phyloP scores from a whole-genome alignment of 306 rosid genomes.

The Quercus engelmannii region DNA sequence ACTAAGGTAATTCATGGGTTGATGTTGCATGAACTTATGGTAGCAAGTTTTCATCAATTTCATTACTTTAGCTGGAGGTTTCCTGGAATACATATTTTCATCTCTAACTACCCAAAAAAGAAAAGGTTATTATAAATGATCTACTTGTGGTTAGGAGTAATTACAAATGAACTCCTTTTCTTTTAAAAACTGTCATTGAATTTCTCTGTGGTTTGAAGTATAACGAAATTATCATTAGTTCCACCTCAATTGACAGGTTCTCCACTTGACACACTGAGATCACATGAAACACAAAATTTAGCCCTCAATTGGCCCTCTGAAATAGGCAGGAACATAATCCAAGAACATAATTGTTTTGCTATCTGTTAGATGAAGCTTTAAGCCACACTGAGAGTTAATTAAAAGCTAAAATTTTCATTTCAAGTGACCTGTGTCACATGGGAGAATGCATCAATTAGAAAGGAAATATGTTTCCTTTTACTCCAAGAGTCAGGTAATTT shows the following conservation, averaged over 20 bases:
- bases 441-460: not conserved
- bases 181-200: not conserved
- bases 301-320: not conserved
- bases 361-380: not conserved
- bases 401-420: not conserved
- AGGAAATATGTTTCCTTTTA: not conserved
- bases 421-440: not conserved
- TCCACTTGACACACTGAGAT: not conserved
- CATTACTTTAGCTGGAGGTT: not conserved
- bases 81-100: not conserved
- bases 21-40: conserved; percentile 12
- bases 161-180: not conserved
- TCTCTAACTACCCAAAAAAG: not conserved
- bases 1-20: conserved; percentile 56
- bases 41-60: conserved; percentile 7
- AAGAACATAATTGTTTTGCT: not conserved
- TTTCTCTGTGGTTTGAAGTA: not conserved
- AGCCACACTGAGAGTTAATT: not conserved
- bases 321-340: too few species aligned
- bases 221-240: not conserved
- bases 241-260: not conserved
- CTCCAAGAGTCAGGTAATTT: not conserved
- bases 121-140: not conserved
- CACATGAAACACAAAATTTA: not conserved
- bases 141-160: not conserved